Evolutionary conservation across 2,329 filamentous ascomycete species (phyloP), one percentile per base, ranked within the genome.

Genomic region (Apiospora pterosperma): DNA sequence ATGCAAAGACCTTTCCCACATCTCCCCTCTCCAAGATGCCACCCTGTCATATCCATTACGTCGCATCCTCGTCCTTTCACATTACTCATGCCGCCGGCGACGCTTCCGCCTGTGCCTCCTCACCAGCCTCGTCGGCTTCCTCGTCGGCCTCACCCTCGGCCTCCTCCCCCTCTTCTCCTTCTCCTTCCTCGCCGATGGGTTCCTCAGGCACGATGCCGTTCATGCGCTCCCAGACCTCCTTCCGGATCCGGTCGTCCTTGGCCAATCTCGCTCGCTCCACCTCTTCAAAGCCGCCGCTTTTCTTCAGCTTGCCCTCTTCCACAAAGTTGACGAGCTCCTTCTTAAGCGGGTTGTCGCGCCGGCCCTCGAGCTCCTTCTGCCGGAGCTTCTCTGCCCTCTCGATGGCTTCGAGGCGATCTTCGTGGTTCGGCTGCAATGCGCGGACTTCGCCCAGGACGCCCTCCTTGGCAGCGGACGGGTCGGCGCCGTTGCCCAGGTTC

Each of bases 281-380:
- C 79, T 99, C 96, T 76, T 98, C 96, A 61, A 97, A 90, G 0
- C 96, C 96, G 44, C 96, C 96, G 16, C 91, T 94, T 84, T 98
- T 98, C 85, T 97, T 98, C 69, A 99, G 81, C 77, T 92, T 96
- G 65, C 93, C 93, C 73, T 97, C 92, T 68, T 92, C 86, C 1
- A 98, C 95, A 74, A 98, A 99, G 36, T 80, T 85, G 19, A 88
- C 87, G 10, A 99, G 85, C 77, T 99, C 96, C 71, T 92, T 92
- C 76, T 92, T 92, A 73, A 99, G 90, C 36, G 85, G 83, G 71
- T 92, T 92, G 39, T 90, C 92, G 31, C 83, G 84, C 2, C 96
- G 87, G 67, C 82, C 90, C 75, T 92, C 91, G 1, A 99, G 85
- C 75, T 99, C 96, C 75, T 92, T 93, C 77, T 96, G 92, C 25